Evolutionary conservation across 805 yeast genomes (phyloP), one percentile per base, ranked within the genome.

Genomic region (Saturnispora gosingensis): DNA sequence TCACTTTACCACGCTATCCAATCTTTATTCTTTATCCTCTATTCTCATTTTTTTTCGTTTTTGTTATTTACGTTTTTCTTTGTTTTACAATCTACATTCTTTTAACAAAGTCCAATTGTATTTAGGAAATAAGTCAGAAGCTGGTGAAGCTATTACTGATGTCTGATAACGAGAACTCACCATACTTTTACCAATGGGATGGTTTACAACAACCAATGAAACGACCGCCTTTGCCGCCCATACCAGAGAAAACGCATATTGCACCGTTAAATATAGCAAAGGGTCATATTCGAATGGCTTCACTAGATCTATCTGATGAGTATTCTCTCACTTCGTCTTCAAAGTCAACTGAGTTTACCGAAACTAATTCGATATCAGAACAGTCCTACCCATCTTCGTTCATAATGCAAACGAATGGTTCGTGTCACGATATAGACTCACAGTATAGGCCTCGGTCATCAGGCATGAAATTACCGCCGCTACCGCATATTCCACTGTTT

Each of bases 171-270:
- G 27, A n/a, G 18, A 28, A 34, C 32, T 49, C 51, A 8, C 51
- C 51, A 13, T 49, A 49, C 18, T 49, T 49, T 18, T 49, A 49
- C 24, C 51, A 49, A 22, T 49, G 51, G 51, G 47, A 43, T 15
- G n/a, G 18, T 18, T 8, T 16, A 5, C 36, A 9, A n/a, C 51
- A 43, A 8, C 47, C 47, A 15, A 18, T 22, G n/a, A 15, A 43
- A 25, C 24, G 36, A 30, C 51, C 47, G 10, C 51, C 51, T 4
- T 4, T 43, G 16, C 51, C 51, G 18, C 38, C 51, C 2, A 43
- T 39, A 24, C 51, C 51, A 38, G 22, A 8, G 22, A 18, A 10
- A 16, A 30, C 39, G 20, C 32, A 30, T 32, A 15, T 42, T 11
- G 32, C 32, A n/a, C 32, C 35, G 18, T 22, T 28, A 20, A 16